phyloP scores from a whole-genome alignment of 306 rosid species.

The Abrus pulchellus region DNA sequence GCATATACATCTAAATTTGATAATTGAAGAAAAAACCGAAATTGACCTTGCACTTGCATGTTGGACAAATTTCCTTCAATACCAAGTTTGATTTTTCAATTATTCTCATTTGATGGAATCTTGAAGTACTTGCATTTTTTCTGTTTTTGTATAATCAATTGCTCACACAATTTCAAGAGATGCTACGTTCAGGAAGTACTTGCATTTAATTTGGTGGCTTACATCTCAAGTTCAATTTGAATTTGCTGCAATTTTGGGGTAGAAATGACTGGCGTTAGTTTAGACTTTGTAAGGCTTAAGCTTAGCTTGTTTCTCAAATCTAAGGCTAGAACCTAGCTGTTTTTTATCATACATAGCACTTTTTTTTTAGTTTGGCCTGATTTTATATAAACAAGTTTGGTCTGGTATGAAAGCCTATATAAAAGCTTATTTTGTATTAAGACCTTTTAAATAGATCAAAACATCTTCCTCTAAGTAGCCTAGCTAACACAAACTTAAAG shows the following conservation, averaged over 20 bases:
- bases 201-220: conserved; percentile 14
- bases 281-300: no score
- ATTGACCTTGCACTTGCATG: conserved; percentile 21
- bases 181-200: conserved; percentile 10
- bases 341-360: no score
- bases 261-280: no score
- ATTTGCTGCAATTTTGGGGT: conserved; percentile 15
- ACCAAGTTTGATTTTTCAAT: conserved; percentile 13
- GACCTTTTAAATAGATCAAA: no score
- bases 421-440: no score
- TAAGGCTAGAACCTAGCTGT: no score
- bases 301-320: no score
- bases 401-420: no score
- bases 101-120: conserved; percentile 14
- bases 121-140: background rate
- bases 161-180: background rate
- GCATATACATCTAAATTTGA: conserved; percentile 22
- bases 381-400: no score
- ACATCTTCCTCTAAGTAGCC: no score
- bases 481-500: no score
- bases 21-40: conserved; percentile 14
- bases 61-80: background rate
- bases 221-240: conserved; percentile 30
- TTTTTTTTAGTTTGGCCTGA: no score
- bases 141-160: conserved; percentile 4